Base-by-base conservation (phyloP, 768 basidiomycete genomes). In the Suillus weaverae region DNA sequence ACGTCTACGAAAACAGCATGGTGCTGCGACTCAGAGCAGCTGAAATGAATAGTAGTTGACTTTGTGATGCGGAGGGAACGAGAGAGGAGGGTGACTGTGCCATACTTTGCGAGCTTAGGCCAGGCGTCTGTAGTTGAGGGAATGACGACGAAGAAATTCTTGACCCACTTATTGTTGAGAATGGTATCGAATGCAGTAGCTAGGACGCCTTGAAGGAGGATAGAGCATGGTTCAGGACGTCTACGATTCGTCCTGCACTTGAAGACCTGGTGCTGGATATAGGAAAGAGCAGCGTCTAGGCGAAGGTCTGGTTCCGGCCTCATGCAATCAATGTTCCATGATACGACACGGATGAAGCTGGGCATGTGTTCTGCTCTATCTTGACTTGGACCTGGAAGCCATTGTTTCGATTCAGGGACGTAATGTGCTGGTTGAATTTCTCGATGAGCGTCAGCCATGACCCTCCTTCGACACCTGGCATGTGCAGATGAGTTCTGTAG, bases 131-230 rank as follows among this genome's bases (percentile, higher is more conserved):
- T 69, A 22, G 78, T 78, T 30, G 78, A 76, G 2, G 89, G 89
- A 26, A 81, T 79, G 62, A 89, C 74, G 55, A 76, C 70, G 70
- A 88, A 90, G 72, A 83, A 79, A 44, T 74, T 74, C 63, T 80
- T 80, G 62, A 91, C 81, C 88, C 88, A 91, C 54, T 74, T 70
- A 70, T 87, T 77, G n/a, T 74, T 74, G 50, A 86, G 77, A 33
- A 91, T 73, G 46, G 72, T 71, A 0, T 69, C 61, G 55, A 89
- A 76, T 35, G 82, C 81, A 0, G 68, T 66, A 4, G 63, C 67
- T 46, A 81, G 72, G n/a, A 90, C 83, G 73, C 90, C 89, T 72
- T 91, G 89, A 67, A 91, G 74, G 65, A 90, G 76, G 62, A 91
- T 82, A 53, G 81, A 78, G 68, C 83, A 85, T n/a, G 86, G 83